These are phyloP conservation scores for Pseudopithomyces maydicus DNA, from an alignment of 2,329 filamentous ascomycete species.

Conservation along the genomic window DNA sequence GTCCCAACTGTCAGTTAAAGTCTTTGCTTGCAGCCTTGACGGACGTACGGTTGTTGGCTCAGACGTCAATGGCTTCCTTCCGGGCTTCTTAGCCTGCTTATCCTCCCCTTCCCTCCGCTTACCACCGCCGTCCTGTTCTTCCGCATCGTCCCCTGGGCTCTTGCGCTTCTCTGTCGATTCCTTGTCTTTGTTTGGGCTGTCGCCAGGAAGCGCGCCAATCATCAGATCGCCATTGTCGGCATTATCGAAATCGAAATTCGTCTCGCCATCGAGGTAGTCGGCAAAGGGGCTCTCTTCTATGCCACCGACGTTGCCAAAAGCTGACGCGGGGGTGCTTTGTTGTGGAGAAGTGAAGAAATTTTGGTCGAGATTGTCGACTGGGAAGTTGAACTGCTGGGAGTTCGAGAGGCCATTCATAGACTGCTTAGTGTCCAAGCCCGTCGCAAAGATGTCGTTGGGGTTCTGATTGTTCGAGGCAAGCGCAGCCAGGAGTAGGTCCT, in stretches of 20 bases:
- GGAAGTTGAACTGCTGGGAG: constrained; percentile 37
- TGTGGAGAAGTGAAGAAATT: constrained; percentile 46
- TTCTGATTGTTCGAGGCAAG: constrained; percentile 52
- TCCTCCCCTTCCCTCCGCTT: constrained; percentile 84
- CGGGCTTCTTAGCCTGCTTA: constrained; percentile 92
- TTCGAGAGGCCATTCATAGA: constrained; percentile 24
- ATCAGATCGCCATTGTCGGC: constrained; percentile 63
- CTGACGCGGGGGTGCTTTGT: constrained; percentile 46
- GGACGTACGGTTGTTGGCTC: constrained; percentile 90
- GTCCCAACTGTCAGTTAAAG: constrained; percentile 27
- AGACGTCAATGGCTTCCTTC: constrained; percentile 91
- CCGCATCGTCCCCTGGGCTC: constrained; percentile 69
- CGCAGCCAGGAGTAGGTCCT: constrained; percentile 54
- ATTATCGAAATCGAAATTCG: constrained; percentile 75
- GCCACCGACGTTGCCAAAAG: constrained; percentile 53
- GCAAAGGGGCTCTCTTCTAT: constrained; percentile 78
- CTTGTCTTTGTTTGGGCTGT: constrained; percentile 56
- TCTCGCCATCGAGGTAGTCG: constrained; percentile 79
- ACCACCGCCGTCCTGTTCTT: constrained; percentile 67
- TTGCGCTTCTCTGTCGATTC: constrained; percentile 65
- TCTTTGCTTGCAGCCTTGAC: constrained; percentile 3
- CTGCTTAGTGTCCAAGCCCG: constrained; percentile 23
- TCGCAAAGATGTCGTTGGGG: constrained; percentile 33
- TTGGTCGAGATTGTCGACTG: constrained; percentile 40
- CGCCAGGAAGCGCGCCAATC: constrained; percentile 76